phyloP scores from a whole-genome alignment of 1,284 basidiomycete genomes.

The Rhodotorula glutinis region DNA sequence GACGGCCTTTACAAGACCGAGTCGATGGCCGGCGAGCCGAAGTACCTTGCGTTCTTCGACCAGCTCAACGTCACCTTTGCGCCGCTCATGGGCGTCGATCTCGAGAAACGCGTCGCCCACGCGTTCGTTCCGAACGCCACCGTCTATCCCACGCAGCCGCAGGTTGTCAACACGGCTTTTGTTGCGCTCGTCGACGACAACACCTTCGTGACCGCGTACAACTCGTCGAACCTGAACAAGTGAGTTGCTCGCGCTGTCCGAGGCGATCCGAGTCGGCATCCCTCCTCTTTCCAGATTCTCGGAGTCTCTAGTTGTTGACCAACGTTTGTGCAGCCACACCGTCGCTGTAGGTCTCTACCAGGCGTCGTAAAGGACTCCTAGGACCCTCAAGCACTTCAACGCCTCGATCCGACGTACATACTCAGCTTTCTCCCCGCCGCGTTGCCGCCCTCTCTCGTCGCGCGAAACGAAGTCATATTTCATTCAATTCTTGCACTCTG shows the following conservation, averaged over 20 bases:
- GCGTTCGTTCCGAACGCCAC: slow-evolving; percentile 50
- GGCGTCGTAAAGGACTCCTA: not conserved
- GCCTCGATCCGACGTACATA: too few relatives aligned
- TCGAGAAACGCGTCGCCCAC: slow-evolving; percentile 4
- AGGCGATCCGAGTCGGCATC: too few relatives aligned
- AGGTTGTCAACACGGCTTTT: slow-evolving; percentile 58
- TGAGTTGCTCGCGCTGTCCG: not conserved
- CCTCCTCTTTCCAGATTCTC: not conserved
- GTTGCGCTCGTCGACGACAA: slow-evolving; percentile 58
- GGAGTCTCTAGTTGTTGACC: not conserved
- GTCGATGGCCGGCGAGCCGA: slow-evolving; percentile 53
- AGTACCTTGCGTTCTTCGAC: slow-evolving; percentile 58
- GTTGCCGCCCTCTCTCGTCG: too few relatives aligned
- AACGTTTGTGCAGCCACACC: slow-evolving; percentile 41
- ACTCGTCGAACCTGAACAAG: not conserved
- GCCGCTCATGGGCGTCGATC: slow-evolving; percentile 6
- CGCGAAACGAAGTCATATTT: too few relatives aligned
- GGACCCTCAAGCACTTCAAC: too few relatives aligned
- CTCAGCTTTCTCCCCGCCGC: too few relatives aligned
- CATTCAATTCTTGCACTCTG: too few relatives aligned
- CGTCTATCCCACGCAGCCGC: slow-evolving; percentile 17
- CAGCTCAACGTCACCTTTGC: slow-evolving; percentile 62
- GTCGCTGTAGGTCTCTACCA: slow-evolving; percentile 44
- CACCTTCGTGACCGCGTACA: slow-evolving; percentile 59
- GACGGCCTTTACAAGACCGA: slow-evolving; percentile 57